A percentile compares a stretch with the other conserved stretches of the same genome.
phyloP scores from a whole-genome alignment of 2,329 filamentous ascomycete genomes.

The Coleophoma eucalyptorum region DNA sequence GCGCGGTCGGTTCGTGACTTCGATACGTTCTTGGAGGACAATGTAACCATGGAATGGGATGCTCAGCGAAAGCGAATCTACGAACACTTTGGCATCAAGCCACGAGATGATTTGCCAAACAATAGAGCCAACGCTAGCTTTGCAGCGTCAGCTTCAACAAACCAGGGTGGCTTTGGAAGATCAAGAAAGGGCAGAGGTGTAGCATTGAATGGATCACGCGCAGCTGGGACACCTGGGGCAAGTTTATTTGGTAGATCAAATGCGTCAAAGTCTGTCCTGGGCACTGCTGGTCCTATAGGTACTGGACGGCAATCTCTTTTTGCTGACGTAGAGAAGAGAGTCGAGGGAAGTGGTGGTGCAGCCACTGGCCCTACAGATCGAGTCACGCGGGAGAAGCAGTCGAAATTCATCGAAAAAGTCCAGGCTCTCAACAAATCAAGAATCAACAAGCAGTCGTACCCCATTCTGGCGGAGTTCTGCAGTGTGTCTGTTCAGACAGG shows the following conservation, averaged over 20 bases:
- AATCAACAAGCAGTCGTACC: slow-evolving; percentile 61
- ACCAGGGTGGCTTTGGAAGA: slow-evolving; percentile 55
- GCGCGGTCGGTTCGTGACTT: slow-evolving; percentile 88
- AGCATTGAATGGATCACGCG: slow-evolving; percentile 26
- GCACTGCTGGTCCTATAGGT: slow-evolving; percentile 67
- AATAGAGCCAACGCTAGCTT: slow-evolving; percentile 18
- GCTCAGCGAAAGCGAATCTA: slow-evolving; percentile 90
- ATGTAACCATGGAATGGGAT: slow-evolving; percentile 94
- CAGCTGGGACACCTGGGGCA: slow-evolving; percentile 29
- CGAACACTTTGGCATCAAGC: slow-evolving; percentile 88
- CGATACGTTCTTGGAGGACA: slow-evolving; percentile 89
- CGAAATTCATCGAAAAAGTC: slow-evolving; percentile 74
- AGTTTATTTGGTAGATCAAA: slow-evolving; percentile 67
- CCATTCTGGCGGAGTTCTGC: slow-evolving; percentile 72
- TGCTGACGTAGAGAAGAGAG: slow-evolving; percentile 61
- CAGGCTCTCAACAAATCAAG: slow-evolving; percentile 74
- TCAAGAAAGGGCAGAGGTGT: slow-evolving; percentile 48
- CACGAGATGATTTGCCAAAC: slow-evolving; percentile 40
- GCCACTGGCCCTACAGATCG: slow-evolving; percentile 62
- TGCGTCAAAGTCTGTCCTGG: slow-evolving; percentile 83
- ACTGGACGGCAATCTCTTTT: slow-evolving; percentile 59
- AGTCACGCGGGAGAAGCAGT: slow-evolving; percentile 79
- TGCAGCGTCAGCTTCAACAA: slow-evolving; percentile 34
- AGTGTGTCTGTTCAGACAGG: slow-evolving; percentile 68
- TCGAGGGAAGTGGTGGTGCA: slow-evolving; percentile 42